Base-by-base conservation (phyloP, 2,329 filamentous ascomycete genomes). In the Epichloe amarillans region DNA sequence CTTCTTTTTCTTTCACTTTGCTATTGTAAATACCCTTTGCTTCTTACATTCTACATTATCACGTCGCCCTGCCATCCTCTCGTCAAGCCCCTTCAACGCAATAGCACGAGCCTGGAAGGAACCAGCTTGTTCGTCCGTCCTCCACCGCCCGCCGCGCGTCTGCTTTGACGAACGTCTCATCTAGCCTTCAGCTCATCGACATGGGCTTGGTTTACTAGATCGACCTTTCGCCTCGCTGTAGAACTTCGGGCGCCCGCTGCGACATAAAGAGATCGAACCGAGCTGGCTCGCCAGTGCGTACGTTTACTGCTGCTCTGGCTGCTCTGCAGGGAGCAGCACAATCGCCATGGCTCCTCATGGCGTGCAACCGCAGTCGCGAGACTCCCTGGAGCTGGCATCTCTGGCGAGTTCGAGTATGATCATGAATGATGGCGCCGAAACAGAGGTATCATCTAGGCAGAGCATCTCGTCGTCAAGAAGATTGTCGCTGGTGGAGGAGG, bases 371-470 rank as follows among this genome's bases (percentile, higher is more conserved):
- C 68, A 71, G 56, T 67, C 80, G 54, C 87, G 93, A 71, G 93
- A 98, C 75, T 97, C 91, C 45, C 82, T 98, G 62, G 93, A 98
- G 73, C 84, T 98, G 52, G 93, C 90, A 54, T 96, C 90, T 49
- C 82, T 98, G 56, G 93, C 91, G 53, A 95, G 88, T 55, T 90
- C 86, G 38, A 88, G 85, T 58, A 62, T 68, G 42, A 50, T 21
- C 19, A 21, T 59, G 49, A 61, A 67, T 51, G 79, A 78, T 46
- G 77, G 76, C 55, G 79, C 77, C 17, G 76, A 71, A 46, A 76
- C 76, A 11, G 80, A 84, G 45, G 72, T 77, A n/a, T 79, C 84
- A 40, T 95, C 89, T 3, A 79, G 82, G 39, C 88, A 86, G n/a
- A 91, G 88, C 59, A 82, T 90, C 60, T 87, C 89, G 14, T 97